phyloP scores from a whole-genome alignment of 2,329 filamentous ascomycete species.

The Arthroderma sp. region DNA sequence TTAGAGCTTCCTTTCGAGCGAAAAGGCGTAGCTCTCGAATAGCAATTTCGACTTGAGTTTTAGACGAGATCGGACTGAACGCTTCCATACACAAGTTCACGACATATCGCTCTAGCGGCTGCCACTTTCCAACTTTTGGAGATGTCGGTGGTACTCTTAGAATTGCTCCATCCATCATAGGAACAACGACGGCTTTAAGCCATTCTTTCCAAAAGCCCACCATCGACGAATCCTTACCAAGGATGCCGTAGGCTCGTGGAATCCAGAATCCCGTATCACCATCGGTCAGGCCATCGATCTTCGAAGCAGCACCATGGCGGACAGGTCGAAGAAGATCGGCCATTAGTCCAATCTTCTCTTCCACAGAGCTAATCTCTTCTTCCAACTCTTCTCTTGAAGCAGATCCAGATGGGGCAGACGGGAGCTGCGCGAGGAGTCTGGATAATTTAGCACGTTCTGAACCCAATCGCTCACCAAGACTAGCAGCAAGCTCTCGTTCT shows the following conservation, averaged over 20 bases:
- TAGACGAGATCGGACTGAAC: slow-evolving; percentile 78
- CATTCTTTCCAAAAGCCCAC: slow-evolving; percentile 98
- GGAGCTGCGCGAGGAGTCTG: slow-evolving; percentile 69
- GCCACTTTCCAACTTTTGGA: slow-evolving; percentile 84
- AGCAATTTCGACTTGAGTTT: slow-evolving; percentile 86
- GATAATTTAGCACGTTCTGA: slow-evolving; percentile 81
- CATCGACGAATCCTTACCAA: slow-evolving; percentile 70
- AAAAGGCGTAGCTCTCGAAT: slow-evolving; percentile 84
- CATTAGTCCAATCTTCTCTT: slow-evolving; percentile 96
- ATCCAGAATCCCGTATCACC: slow-evolving; percentile 95
- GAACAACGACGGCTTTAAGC: slow-evolving; percentile 84
- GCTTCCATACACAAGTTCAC: slow-evolving; percentile 95
- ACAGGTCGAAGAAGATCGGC: slow-evolving; percentile 86
- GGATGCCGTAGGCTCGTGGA: slow-evolving; percentile 80
- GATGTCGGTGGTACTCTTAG: slow-evolving; percentile 77
- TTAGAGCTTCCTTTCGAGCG: slow-evolving; percentile 79
- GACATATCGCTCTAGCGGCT: slow-evolving; percentile 90
- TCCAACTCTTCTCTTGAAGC: slow-evolving; percentile 70
- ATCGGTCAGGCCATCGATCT: slow-evolving; percentile 91
- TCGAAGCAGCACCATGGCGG: slow-evolving; percentile 84
- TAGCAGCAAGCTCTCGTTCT: slow-evolving; percentile 84
- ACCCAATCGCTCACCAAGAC: slow-evolving; percentile 76
- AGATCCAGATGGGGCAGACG: slow-evolving; percentile 66
- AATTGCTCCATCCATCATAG: slow-evolving; percentile 82
- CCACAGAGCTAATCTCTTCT: slow-evolving; percentile 86